These are phyloP conservation scores for Cercospora citrullina DNA, from an alignment of 2,329 filamentous ascomycete genomes.

Conservation along the genomic window DNA sequence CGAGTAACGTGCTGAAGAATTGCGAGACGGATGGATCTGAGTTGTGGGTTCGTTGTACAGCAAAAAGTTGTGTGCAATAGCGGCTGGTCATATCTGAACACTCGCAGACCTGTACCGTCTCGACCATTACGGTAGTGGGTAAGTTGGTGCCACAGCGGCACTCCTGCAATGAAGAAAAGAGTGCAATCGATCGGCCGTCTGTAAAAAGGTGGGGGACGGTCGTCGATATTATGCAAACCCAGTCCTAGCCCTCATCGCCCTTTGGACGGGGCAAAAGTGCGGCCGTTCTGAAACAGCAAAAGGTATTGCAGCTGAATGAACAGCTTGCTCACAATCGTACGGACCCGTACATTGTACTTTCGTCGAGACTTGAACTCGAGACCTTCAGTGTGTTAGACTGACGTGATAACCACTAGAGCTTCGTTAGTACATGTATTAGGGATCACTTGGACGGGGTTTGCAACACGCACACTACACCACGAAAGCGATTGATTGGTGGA, in stretches of 20 bases:
- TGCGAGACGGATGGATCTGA: neutral
- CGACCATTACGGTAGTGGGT: no score
- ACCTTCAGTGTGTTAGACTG: slow-evolving; percentile 43
- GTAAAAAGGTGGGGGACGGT: no score
- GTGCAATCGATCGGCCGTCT: no score
- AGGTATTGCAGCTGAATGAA: neutral
- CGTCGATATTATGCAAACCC: no score
- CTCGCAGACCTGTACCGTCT: neutral
- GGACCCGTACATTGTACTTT: neutral
- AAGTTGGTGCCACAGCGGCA: no score
- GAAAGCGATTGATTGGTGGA: neutral
- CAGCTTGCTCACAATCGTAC: neutral
- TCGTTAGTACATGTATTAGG: no score
- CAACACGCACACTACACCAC: neutral
- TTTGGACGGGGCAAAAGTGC: no score
- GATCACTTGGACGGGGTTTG: neutral
- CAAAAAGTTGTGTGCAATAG: no score
- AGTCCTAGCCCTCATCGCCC: no score
- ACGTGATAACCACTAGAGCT: slow-evolving; percentile 43
- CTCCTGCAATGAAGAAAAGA: no score
- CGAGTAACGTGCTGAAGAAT: neutral
- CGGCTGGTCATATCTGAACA: neutral
- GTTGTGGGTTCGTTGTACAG: no score
- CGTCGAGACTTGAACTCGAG: slow-evolving; percentile 8
- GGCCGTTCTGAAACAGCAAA: no score